A percentile compares a stretch with the other conserved stretches of the same genome.
Evolutionary conservation across 495 filamentous ascomycete genomes (phyloP).

Genomic region (Lentithecium fluviatile): DNA sequence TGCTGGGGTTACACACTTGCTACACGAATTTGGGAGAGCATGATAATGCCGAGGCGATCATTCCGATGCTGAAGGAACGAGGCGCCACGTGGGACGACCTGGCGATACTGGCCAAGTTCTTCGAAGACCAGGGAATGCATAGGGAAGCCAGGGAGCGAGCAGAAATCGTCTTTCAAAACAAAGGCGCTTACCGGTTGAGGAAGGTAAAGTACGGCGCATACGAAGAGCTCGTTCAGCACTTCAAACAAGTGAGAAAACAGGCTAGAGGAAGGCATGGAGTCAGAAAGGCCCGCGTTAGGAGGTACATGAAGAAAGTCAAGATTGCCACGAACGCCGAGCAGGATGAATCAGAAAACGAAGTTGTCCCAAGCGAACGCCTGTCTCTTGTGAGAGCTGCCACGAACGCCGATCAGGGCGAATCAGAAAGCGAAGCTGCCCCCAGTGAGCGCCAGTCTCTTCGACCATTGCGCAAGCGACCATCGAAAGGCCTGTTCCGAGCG

Average conservation of each 20-base stretch:
- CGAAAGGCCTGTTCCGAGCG: slow-evolving; percentile 8
- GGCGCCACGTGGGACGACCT: slow-evolving; percentile 61
- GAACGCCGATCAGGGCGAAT: background rate
- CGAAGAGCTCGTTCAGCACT: slow-evolving; percentile 3
- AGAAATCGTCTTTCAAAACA: slow-evolving; percentile 13
- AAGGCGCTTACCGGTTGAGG: slow-evolving; percentile 4
- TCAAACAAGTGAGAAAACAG: background rate
- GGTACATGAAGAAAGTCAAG: slow-evolving; percentile 6
- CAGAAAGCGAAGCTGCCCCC: background rate
- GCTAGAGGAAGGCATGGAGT: slow-evolving; percentile 1
- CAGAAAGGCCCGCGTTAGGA: slow-evolving; percentile 2
- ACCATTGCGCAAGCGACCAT: background rate
- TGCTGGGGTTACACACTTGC: slow-evolving; percentile 72
- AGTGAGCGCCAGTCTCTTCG: background rate
- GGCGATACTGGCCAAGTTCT: slow-evolving; percentile 74
- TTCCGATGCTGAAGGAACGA: slow-evolving; percentile 59
- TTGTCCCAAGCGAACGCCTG: background rate
- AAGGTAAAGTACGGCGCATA: slow-evolving; percentile 5
- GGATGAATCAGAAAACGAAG: background rate
- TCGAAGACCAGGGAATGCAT: slow-evolving; percentile 65
- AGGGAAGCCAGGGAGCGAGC: slow-evolving; percentile 56
- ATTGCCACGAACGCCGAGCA: background rate
- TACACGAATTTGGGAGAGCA: slow-evolving; percentile 61
- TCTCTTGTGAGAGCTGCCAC: background rate
- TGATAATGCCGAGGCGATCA: slow-evolving; percentile 60